Percentiles rank a stretch among this genome's conserved stretches.
Conservation (phyloP, 305 asterid species). For the Solanum hybrid region DNA sequence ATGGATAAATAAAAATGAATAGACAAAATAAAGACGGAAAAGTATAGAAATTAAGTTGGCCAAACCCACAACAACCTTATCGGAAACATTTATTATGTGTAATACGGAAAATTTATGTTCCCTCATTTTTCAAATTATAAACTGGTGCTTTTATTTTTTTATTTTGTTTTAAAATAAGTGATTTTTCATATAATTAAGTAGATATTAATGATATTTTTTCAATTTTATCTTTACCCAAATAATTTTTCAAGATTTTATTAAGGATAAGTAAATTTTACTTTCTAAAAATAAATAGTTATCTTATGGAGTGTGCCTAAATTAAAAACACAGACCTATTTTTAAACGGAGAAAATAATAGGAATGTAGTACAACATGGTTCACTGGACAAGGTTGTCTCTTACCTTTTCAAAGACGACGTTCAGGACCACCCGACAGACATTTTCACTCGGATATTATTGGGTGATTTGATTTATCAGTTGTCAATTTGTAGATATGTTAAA, state of each 20-base stretch:
- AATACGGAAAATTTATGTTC: neutral
- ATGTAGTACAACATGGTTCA: neutral
- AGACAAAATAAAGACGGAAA: neutral
- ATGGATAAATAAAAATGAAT: too few species aligned
- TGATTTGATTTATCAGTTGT: neutral
- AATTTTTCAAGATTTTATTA: neutral
- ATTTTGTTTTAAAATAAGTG: too few species aligned
- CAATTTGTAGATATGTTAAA: too few species aligned
- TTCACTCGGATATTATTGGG: neutral
- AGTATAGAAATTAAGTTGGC: neutral
- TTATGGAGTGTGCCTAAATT: neutral
- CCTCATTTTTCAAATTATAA: neutral
- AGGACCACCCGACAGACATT: neutral
- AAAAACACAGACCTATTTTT: neutral
- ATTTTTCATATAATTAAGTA: neutral
- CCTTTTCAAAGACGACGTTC: neutral
- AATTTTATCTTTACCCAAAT: neutral
- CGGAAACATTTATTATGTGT: neutral
- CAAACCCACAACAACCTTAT: neutral
- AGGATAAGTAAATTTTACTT: neutral
- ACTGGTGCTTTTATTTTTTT: neutral
- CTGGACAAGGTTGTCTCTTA: neutral
- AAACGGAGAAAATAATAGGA: neutral
- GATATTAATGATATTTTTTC: neutral
- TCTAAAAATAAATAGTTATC: neutral